Evolutionary conservation across 805 yeast species (phyloP).

Genomic region (Candida succiphila): DNA sequence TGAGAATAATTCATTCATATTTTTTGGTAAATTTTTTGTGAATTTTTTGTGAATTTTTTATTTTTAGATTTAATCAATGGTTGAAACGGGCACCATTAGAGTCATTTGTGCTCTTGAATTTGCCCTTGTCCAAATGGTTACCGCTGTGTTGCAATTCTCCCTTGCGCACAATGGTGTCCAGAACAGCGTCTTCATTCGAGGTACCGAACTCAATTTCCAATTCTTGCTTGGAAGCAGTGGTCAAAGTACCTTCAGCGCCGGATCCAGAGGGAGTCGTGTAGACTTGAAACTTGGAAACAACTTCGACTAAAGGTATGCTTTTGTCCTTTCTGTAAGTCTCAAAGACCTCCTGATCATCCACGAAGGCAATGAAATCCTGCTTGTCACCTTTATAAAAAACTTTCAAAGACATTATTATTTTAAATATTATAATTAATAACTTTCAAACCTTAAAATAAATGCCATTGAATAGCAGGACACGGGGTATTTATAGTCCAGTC

Average conservation of each 20-base stretch:
- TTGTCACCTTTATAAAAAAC: constrained; percentile 56
- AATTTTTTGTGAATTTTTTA: not conserved
- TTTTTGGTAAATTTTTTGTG: too few relatives aligned
- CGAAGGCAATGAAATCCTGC: constrained; percentile 57
- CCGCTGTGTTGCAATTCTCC: constrained; percentile 41
- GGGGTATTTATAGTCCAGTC: too few relatives aligned
- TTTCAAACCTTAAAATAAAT: too few relatives aligned
- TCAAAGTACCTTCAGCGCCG: constrained; percentile 65
- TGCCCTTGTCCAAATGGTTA: constrained; percentile 13
- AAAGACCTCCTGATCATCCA: constrained; percentile 40
- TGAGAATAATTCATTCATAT: too few relatives aligned
- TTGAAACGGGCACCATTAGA: constrained; percentile 21
- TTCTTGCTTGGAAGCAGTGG: constrained; percentile 60
- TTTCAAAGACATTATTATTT: constrained; percentile 17
- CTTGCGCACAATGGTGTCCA: constrained; percentile 45
- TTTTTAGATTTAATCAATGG: not conserved
- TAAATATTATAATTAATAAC: too few relatives aligned
- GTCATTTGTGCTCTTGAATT: constrained; percentile 35
- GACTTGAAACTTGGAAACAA: constrained; percentile 58
- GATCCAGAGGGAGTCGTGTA: constrained; percentile 47
- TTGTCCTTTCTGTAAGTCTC: constrained; percentile 41
- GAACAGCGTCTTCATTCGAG: constrained; percentile 38
- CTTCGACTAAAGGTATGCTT: constrained; percentile 47
- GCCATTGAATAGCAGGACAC: too few relatives aligned
- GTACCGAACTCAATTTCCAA: constrained; percentile 62